These are phyloP conservation scores for Zychaea mexicana DNA, from an alignment of 371 early-diverging fungal genomes.

Conservation along the genomic window DNA sequence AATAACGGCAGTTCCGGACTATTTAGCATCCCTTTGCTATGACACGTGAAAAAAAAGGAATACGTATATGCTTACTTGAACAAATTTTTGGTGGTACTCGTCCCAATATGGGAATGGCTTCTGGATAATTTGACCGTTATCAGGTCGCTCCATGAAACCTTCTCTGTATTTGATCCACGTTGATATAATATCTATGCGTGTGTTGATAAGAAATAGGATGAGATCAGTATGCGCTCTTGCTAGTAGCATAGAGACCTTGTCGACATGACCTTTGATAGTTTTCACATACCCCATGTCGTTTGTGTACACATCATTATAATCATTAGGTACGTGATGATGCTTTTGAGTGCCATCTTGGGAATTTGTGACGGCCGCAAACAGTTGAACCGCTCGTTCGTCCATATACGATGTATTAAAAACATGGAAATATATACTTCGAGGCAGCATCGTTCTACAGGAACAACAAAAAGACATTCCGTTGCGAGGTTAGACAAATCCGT, in stretches of 20 bases:
- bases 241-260: background rate
- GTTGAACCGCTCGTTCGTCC: constrained; percentile 34
- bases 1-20: no score
- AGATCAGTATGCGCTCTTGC: background rate
- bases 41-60: constrained; percentile 1
- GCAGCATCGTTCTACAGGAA: constrained; percentile 33
- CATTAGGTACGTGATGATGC: constrained; percentile 42
- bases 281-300: constrained; percentile 38
- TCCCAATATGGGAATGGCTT: constrained; percentile 45
- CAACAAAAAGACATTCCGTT: background rate
- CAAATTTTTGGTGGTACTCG: constrained; percentile 27
- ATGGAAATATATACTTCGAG: constrained; percentile 31
- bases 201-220: background rate
- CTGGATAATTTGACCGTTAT: constrained; percentile 21
- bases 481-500: background rate
- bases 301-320: constrained; percentile 43
- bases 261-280: background rate
- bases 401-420: constrained; percentile 32
- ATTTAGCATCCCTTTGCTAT: no score
- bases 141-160: constrained; percentile 29
- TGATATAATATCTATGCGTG: constrained; percentile 34
- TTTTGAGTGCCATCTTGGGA: constrained; percentile 42
- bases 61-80: constrained; percentile 24
- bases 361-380: constrained; percentile 41
- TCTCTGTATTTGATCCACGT: constrained; percentile 54